Evolutionary conservation across 2,329 filamentous ascomycete species (phyloP), one percentile per base, ranked within the genome.

Genomic region (Tolypocladium capitatum): DNA sequence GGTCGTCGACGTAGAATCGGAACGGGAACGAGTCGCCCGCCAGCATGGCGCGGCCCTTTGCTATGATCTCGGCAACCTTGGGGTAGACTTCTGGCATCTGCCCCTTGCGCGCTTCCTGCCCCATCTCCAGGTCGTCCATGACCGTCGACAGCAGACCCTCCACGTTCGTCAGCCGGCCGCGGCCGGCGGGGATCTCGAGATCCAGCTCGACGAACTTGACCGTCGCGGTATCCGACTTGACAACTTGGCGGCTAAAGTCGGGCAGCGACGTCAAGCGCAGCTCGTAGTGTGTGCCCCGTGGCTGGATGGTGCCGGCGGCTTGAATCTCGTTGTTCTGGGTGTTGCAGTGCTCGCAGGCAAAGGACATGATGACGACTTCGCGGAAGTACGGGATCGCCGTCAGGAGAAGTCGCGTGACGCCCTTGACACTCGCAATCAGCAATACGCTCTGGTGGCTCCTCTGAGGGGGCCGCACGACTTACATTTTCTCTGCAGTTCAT

Each of bases 311-410:
- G 52, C 89, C 89, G 28, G 92, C 92, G 9, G 90, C 82, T 63
- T 96, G 91, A 57, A 98, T 85, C 59, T 96, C 91, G 65, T 90
- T 90, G 72, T 97, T 95, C 55, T 84, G 81, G 68, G 91, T 84
- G 62, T 81, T 73, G 71, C 92, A 98, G 67, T 96, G 80, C 6
- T 87, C 81, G 73, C 92, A 98, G 55, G 80, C 78, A 67, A 98
- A 98, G 52, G 91, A 97, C 83, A 96, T 95, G 66, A 98, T 80
- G 59, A 98, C 88, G 53, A 98, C 83, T 66, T 98, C 91, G 70
- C 89, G 88, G 74, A 98, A 98, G 75, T 88, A 97, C 16, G 92
- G 92, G 48, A 98, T 96, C 54, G 81, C 81, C 16, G 94, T 94
- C 47, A 98, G 80, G 40, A 98, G 80, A 21, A 98, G 78, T 50